phyloP scores from a whole-genome alignment of 1,284 basidiomycete species.

The Cryptococcus jaspeensis region DNA sequence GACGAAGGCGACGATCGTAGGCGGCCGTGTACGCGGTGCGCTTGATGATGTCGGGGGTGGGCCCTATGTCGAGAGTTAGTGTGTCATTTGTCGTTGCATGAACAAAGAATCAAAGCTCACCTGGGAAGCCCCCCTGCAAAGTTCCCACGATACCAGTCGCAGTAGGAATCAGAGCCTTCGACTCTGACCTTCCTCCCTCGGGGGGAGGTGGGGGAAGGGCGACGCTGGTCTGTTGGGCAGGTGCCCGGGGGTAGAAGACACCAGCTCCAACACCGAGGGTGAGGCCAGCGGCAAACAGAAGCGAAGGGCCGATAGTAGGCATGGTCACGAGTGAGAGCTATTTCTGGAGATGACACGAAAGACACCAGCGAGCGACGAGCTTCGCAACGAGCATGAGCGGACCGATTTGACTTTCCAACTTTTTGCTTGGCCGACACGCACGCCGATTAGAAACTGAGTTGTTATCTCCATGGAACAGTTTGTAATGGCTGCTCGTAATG shows the following conservation, averaged over 20 bases:
- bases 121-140: conserved; percentile 43
- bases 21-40: conserved; percentile 81
- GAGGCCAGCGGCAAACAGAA: conserved; percentile 50
- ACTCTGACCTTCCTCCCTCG: conserved; percentile 20
- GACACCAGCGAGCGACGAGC: no score
- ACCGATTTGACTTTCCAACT: conserved; percentile 1
- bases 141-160: conserved; percentile 34
- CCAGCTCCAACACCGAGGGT: conserved; percentile 47
- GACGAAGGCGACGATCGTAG: conserved; percentile 85
- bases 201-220: conserved; percentile 31
- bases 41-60: conserved; percentile 74
- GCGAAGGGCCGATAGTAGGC: conserved; percentile 47
- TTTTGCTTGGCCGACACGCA: conserved; percentile 1
- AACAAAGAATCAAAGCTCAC: conserved; percentile 33
- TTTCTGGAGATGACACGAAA: not conserved
- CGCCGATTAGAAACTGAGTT: not conserved
- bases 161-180: conserved; percentile 22
- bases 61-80: conserved; percentile 59
- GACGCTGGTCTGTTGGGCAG: conserved; percentile 5
- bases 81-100: not conserved
- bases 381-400: no score
- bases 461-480: not conserved
- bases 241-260: conserved; percentile 30
- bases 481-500: no score
- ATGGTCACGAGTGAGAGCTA: conserved; percentile 23